Evolutionary conservation across 2,329 filamentous ascomycete species (phyloP).

Genomic region (Gnomoniopsis smithogilvyi): DNA sequence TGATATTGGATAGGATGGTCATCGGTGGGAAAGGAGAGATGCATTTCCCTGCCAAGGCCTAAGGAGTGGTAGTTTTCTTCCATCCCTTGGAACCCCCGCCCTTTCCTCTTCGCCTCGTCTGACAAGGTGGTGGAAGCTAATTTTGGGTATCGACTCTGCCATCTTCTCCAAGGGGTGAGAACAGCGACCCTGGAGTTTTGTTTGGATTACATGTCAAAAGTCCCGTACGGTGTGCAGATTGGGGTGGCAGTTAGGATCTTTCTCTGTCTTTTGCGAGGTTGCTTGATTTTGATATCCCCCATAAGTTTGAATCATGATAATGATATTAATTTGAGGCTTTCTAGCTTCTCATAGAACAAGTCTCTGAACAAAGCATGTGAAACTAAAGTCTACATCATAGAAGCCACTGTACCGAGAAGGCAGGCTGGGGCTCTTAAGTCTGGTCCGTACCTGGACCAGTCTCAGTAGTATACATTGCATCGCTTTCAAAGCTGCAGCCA

Average conservation of each 20-base stretch:
- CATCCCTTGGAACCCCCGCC: neutral
- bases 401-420: too few species aligned
- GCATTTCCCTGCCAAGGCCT: constrained; percentile 16
- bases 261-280: neutral
- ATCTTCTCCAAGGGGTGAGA: neutral
- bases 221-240: neutral
- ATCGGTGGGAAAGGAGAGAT: constrained; percentile 20
- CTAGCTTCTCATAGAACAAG: neutral
- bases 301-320: neutral
- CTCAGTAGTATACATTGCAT: too few species aligned
- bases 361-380: neutral
- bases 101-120: neutral
- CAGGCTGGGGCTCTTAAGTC: too few species aligned
- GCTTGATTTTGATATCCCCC: neutral
- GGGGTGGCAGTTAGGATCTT: neutral
- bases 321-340: neutral
- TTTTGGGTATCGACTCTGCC: neutral
- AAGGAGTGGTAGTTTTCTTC: neutral
- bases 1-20: constrained; percentile 67
- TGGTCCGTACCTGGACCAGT: too few species aligned
- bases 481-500: too few species aligned
- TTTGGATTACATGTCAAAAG: neutral
- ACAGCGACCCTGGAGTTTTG: neutral
- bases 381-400: neutral
- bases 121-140: neutral